Evolutionary conservation across 2,329 filamentous ascomycete species (phyloP).

Genomic region (Diaporthe eres): DNA sequence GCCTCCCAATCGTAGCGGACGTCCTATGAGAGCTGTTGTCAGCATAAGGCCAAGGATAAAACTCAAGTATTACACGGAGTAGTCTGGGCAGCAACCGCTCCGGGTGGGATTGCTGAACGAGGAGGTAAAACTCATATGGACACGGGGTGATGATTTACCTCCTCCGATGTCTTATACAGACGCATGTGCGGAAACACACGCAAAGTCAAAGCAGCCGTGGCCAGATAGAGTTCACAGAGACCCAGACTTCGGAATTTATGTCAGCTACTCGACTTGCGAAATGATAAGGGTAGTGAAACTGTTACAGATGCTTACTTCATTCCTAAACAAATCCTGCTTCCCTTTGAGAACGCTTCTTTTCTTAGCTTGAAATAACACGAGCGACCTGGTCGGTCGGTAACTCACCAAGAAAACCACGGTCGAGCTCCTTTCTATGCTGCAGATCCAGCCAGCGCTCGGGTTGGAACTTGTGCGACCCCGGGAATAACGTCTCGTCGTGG

Average conservation of each 20-base stretch:
- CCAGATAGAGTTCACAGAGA: conserved; percentile 41
- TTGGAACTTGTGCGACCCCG: conserved; percentile 43
- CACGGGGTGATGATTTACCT: not conserved
- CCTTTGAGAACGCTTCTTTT: conserved; percentile 43
- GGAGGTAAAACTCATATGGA: not conserved
- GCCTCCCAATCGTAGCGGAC: conserved; percentile 42
- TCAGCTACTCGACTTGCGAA: not conserved
- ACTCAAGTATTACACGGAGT: not conserved
- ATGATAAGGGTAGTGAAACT: not conserved
- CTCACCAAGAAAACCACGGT: conserved; percentile 40
- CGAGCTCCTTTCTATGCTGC: conserved; percentile 37
- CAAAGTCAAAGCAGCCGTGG: conserved; percentile 41
- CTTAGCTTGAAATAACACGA: not conserved
- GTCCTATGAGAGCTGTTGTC: conserved; percentile 3
- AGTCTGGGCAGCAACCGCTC: not conserved
- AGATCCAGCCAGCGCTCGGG: conserved; percentile 47
- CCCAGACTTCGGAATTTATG: conserved; percentile 37
- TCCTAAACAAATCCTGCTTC: conserved; percentile 46
- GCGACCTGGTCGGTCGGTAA: not conserved
- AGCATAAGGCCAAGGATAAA: not conserved
- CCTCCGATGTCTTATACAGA: conserved; percentile 42
- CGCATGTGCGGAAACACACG: conserved; percentile 39
- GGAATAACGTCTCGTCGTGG: conserved; percentile 45
- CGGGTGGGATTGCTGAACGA: not conserved
- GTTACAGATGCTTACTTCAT: conserved; percentile 45